phyloP scores from a whole-genome alignment of 129 eudicot genomes.

The Helichrysum umbraculigerum region DNA sequence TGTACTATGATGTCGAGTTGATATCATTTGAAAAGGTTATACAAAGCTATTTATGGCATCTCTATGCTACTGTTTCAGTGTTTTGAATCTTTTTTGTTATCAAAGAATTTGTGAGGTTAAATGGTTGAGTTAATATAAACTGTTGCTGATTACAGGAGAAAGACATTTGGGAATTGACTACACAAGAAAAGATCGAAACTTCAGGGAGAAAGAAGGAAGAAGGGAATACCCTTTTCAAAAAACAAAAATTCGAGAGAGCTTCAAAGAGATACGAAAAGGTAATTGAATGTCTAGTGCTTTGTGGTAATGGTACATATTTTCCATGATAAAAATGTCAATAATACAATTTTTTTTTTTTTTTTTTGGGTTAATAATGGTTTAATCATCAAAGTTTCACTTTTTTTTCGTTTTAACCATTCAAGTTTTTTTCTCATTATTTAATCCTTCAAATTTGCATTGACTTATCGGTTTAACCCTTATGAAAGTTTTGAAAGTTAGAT shows the following conservation, averaged over 20 bases:
- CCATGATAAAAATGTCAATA: neutral
- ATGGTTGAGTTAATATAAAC: conserved; percentile 8
- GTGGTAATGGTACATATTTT: neutral
- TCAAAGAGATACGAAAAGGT: conserved; percentile 79
- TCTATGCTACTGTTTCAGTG: neutral
- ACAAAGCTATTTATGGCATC: conserved; percentile 11
- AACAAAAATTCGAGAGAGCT: conserved; percentile 57
- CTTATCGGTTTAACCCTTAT: too few relatives aligned
- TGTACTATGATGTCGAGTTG: conserved; percentile 52
- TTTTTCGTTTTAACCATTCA: too few relatives aligned
- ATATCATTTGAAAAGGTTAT: conserved; percentile 64
- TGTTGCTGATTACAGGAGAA: conserved; percentile 46
- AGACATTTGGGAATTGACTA: conserved; percentile 66
- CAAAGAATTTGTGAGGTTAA: conserved; percentile 6
- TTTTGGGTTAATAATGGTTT: too few relatives aligned
- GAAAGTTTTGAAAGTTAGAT: too few relatives aligned
- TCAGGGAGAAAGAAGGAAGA: conserved; percentile 57
- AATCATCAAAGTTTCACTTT: too few relatives aligned
- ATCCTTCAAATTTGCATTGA: too few relatives aligned
- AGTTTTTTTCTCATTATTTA: too few relatives aligned
- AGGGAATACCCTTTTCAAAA: conserved; percentile 64
- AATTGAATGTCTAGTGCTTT: neutral
- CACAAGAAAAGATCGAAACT: conserved; percentile 55
- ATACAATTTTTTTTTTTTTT: neutral
- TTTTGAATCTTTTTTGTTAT: conserved; percentile 13